Base-by-base conservation (phyloP, 2,329 filamentous ascomycete species). In the Furcasterigmium sp. region DNA sequence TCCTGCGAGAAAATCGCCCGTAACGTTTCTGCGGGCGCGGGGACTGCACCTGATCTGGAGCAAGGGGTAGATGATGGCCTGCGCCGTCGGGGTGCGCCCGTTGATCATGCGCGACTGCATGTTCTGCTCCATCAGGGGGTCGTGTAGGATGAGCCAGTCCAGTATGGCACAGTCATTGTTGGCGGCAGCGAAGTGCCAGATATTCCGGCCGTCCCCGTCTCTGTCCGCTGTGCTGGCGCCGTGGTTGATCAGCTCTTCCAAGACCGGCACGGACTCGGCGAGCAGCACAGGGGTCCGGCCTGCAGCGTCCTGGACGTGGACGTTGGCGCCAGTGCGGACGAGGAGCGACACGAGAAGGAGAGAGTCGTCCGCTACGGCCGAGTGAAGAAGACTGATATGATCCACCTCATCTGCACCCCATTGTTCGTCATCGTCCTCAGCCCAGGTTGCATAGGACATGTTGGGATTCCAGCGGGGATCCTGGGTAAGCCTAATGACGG, bases 161-260 rank as follows among this genome's bases (percentile, higher is more conserved):
- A 67, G 48, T 5, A 64, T 42, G 1, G 20, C 23, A 2, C 44
- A 30, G 28, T 65, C 63, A 17, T 57, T 56, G 3, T 60, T 62
- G 8, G 58, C 57, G 1, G 63, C 64, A 3, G 56, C 57, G 10
- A 59, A 55, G 43, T 68, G 65, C 65, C 65, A 68, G 10, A 68
- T 57, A 21, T 56, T 68, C 21, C 58, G 56, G 1, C 60, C 61
- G 3, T 53, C 43, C 1, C 53, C 39, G 37, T 68, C 64, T 3
- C 45, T 47, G 3, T 57, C 56, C 5, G 52, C 55, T 2, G 63
- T 65, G 7, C 50, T 41, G 1, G 54, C 57, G 0, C 52, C 50
- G 15, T 60, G 43, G 9, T 46, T 21, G 13, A 64, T 50, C 2
- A 68, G 47, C 13, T 53, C 48, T 1, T 47, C 40, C 10, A 68